A percentile compares a stretch with the other conserved stretches of the same genome.
Conservation (phyloP, 306 rosid genomes). For the Gillenia trifoliata region DNA sequence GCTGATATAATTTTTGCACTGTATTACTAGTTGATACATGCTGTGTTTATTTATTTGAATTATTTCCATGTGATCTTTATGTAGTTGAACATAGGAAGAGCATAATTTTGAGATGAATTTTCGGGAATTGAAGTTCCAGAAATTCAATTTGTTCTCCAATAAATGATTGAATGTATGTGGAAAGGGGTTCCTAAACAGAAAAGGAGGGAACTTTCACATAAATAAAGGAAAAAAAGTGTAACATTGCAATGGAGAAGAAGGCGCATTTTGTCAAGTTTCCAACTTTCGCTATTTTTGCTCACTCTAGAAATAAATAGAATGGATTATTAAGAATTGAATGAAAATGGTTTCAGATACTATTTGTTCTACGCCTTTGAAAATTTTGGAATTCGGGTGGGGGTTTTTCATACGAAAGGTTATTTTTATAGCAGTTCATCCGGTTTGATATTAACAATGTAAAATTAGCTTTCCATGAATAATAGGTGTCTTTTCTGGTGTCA, state of each 20-base stretch:
- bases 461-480: neutral
- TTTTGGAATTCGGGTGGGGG: neutral
- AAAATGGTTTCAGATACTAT: neutral
- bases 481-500: conserved; percentile 19
- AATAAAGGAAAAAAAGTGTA: neutral
- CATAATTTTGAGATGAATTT: no score
- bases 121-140: neutral
- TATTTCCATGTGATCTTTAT: neutral
- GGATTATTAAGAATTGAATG: neutral
- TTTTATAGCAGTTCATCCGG: neutral
- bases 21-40: neutral
- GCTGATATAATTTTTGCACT: no score
- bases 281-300: neutral
- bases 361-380: neutral
- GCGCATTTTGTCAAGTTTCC: neutral
- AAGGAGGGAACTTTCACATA: neutral
- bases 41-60: neutral
- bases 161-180: neutral
- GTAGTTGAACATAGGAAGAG: neutral
- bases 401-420: neutral
- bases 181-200: no score
- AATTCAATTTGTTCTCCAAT: neutral
- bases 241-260: neutral
- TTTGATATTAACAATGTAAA: neutral
- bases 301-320: neutral